phyloP scores from a whole-genome alignment of 805 yeast species.

The Ogataea zsoltii region DNA sequence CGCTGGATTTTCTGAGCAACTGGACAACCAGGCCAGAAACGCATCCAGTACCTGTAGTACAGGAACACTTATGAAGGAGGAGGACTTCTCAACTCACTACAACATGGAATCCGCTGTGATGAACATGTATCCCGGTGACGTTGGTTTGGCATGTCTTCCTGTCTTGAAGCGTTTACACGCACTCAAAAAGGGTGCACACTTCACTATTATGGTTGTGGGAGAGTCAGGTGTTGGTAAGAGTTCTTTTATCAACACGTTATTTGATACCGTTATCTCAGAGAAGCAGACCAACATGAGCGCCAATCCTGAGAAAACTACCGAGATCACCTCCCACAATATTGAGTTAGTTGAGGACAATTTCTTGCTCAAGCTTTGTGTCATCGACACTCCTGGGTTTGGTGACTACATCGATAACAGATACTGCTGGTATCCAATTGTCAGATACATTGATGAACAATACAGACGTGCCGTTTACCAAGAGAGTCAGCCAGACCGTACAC shows the following conservation, averaged over 20 bases:
- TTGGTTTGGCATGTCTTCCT: constrained; percentile 34
- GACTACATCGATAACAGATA: constrained; percentile 63
- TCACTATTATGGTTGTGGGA: constrained; percentile 84
- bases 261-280: constrained; percentile 48
- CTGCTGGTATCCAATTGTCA: constrained; percentile 67
- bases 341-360: constrained; percentile 62
- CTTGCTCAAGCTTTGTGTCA: constrained; percentile 55
- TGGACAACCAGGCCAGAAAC: constrained; percentile 8
- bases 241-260: constrained; percentile 77
- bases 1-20: constrained; percentile 8
- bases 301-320: constrained; percentile 36
- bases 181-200: constrained; percentile 63
- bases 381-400: constrained; percentile 82
- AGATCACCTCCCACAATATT: constrained; percentile 40
- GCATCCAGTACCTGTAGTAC: constrained; percentile 19
- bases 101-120: constrained; percentile 30
- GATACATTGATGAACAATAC: constrained; percentile 80
- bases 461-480: constrained; percentile 69
- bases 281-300: constrained; percentile 17
- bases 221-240: constrained; percentile 85
- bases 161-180: constrained; percentile 31
- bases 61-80: constrained; percentile 15
- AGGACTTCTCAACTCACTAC: constrained; percentile 25
- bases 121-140: constrained; percentile 25
- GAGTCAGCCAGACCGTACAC: constrained; percentile 64